Conservation (phyloP, 352 stramenopile species). For the Halophytophthora batemanensis region DNA sequence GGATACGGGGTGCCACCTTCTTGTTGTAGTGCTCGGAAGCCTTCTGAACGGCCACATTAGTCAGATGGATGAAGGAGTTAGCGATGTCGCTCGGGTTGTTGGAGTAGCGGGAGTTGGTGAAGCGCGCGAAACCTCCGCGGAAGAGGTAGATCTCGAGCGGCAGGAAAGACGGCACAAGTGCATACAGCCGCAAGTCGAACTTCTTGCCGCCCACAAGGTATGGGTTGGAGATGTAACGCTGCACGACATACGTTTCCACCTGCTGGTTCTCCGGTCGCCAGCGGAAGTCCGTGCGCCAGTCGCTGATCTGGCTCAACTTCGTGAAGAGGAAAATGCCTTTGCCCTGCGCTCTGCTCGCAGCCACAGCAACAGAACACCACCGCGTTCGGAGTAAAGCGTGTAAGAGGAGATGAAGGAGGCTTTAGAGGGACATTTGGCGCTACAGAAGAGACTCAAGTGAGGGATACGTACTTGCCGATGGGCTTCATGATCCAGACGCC, state of each 20-base stretch:
- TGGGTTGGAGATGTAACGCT: conserved; percentile 81
- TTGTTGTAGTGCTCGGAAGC: conserved; percentile 86
- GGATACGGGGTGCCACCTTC: too few species aligned
- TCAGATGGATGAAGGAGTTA: conserved; percentile 90
- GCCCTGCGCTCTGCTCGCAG: conserved; percentile 57
- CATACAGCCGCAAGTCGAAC: conserved; percentile 93
- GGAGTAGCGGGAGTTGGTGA: conserved; percentile 89
- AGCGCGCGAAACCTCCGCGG: conserved; percentile 87
- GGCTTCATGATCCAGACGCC: conserved; percentile 97
- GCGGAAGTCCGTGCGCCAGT: conserved; percentile 91
- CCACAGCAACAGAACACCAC: not conserved
- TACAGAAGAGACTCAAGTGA: too few species aligned
- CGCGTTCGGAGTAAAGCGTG: not conserved
- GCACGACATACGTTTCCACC: conserved; percentile 91
- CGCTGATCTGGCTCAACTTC: conserved; percentile 91
- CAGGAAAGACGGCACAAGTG: conserved; percentile 83
- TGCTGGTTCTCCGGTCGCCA: conserved; percentile 75
- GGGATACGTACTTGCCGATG: conserved; percentile 77
- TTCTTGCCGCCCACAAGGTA: conserved; percentile 88
- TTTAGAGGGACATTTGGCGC: not conserved
- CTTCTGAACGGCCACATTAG: conserved; percentile 93
- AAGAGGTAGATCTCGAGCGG: conserved; percentile 90
- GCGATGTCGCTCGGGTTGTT: conserved; percentile 84
- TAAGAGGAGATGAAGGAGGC: not conserved
- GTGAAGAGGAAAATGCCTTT: conserved; percentile 96